A percentile compares a stretch with the other conserved stretches of the same genome.
phyloP scores from a whole-genome alignment of 805 yeast genomes.

The Priceomyces melissophilus region DNA sequence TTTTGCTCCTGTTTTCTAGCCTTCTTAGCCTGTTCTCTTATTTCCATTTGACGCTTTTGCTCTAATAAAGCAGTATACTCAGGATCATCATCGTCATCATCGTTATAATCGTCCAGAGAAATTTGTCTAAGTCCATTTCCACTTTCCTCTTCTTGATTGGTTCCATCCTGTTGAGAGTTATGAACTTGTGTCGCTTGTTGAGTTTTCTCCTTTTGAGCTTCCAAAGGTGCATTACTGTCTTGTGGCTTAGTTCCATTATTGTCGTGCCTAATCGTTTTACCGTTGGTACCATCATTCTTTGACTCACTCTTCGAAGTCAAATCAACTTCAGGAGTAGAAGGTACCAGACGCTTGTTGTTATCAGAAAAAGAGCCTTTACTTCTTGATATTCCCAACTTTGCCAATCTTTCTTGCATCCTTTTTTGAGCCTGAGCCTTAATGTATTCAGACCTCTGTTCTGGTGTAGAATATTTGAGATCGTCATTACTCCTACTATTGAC shows the following conservation, averaged over 20 bases:
- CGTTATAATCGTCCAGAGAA: constrained; percentile 11
- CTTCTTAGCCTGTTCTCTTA: constrained; percentile 39
- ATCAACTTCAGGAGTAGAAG: not conserved
- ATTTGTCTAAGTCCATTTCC: not conserved
- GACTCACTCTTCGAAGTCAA: constrained; percentile 2
- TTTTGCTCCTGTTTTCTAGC: constrained; percentile 54
- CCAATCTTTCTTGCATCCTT: constrained; percentile 82
- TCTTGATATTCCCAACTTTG: constrained; percentile 68
- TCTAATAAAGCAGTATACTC: constrained; percentile 48
- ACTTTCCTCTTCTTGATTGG: constrained; percentile 3
- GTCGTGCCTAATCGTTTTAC: not conserved
- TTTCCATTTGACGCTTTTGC: constrained; percentile 43
- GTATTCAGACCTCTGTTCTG: constrained; percentile 73
- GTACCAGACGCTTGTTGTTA: not conserved
- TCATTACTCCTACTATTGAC: not conserved
- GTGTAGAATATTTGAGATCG: constrained; percentile 31
- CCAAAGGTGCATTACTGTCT: not conserved
- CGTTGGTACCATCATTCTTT: not conserved
- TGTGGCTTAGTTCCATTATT: not conserved
- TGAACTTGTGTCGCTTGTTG: not conserved
- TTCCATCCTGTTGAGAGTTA: not conserved
- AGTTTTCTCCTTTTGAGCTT: not conserved
- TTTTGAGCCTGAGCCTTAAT: constrained; percentile 73
- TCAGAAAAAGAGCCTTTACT: constrained; percentile 17
- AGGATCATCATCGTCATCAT: constrained; percentile 41